A percentile compares a stretch with the other conserved stretches of the same genome.
These are phyloP conservation scores for Sporothrix dimorphospora DNA, from an alignment of 2,329 filamentous ascomycete species.

Conservation along the genomic window DNA sequence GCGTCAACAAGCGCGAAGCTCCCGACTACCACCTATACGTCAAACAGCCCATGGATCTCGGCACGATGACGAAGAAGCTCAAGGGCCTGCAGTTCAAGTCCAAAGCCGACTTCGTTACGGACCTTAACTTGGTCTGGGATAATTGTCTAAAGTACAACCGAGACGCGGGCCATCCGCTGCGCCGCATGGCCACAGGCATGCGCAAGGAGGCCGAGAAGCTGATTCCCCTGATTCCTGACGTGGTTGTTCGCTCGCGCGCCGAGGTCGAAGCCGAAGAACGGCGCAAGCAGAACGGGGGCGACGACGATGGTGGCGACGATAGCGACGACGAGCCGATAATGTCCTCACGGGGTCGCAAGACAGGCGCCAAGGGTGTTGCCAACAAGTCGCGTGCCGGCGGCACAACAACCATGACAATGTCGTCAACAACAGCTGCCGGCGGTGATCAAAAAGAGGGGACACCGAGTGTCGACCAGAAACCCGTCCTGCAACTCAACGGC, in stretches of 20 bases:
- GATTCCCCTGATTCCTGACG: constrained; percentile 90
- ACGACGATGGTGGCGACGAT: constrained; percentile 82
- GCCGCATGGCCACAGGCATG: constrained; percentile 95
- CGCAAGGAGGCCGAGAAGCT: constrained; percentile 96
- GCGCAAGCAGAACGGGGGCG: constrained; percentile 81
- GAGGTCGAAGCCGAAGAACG: constrained; percentile 91
- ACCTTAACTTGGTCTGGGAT: constrained; percentile 93
- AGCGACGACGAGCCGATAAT: constrained; percentile 98
- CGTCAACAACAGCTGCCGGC: neutral
- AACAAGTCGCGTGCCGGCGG: constrained; percentile 64
- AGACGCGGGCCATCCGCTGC: constrained; percentile 80
- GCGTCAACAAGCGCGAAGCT: constrained; percentile 95
- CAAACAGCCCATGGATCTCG: constrained; percentile 97
- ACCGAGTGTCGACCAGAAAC: constrained; percentile 74
- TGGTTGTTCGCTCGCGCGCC: constrained; percentile 84
- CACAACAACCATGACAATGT: constrained; percentile 7
- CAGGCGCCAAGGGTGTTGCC: constrained; percentile 72
- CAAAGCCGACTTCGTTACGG: constrained; percentile 91
- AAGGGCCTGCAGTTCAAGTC: constrained; percentile 79
- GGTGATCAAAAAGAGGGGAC: constrained; percentile 75
- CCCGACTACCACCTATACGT: constrained; percentile 94
- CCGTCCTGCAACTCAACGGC: constrained; percentile 68
- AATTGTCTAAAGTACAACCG: constrained; percentile 97
- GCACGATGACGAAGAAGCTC: constrained; percentile 97
- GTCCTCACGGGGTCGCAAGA: constrained; percentile 91